Base-by-base conservation (phyloP, 1,284 basidiomycete species). In the Meripilus lineatus region DNA sequence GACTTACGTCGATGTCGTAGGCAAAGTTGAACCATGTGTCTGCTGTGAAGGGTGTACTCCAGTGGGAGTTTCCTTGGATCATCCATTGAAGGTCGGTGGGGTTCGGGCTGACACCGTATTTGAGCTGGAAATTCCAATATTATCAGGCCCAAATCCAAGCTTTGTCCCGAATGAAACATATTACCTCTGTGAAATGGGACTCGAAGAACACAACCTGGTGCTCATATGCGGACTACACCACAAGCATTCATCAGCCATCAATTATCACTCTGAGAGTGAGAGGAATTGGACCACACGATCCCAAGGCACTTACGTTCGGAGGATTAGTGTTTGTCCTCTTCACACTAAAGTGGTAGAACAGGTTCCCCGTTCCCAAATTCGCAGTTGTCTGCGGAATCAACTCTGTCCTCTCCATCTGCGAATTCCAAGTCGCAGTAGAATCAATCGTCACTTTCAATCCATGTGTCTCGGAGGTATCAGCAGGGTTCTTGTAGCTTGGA, bases 301-400 rank as follows among this genome's bases (percentile, higher is more conserved):
- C 28, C 8, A n/a, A 8, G n/a, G 8, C 10, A 59, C 70, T 50
- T 50, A 77, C 75, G 50, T 77, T 70, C 3, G 79, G 78, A 3
- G 70, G 64, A 54, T 78, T 80, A 11, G 72, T 75, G 23, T 56
- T 51, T 6, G 68, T 63, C 17, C 65, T 70, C 61, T 65, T 73
- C 35, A 81, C 59, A 1, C 77, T 79, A 64, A 82, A 83, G 61
- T 82, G 79, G 62, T 83, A 82, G 66, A 72, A 81, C 40, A 80
- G 58, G 47, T 77, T 74, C 2, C 79, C 79, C n/a, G 69, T 68
- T 13, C 79, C 77, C 25, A 83, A 59, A 59, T 79, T 81, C 32
- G 69, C 62, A 13, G 63, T 67, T 17, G 79, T 80, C 57, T 81
- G 78, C 10, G 77, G 78, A 48, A 81, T 80, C 21, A 81, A 63